Conservation (phyloP, 2,329 filamentous ascomycete species). For the Alternaria tenuissima region DNA sequence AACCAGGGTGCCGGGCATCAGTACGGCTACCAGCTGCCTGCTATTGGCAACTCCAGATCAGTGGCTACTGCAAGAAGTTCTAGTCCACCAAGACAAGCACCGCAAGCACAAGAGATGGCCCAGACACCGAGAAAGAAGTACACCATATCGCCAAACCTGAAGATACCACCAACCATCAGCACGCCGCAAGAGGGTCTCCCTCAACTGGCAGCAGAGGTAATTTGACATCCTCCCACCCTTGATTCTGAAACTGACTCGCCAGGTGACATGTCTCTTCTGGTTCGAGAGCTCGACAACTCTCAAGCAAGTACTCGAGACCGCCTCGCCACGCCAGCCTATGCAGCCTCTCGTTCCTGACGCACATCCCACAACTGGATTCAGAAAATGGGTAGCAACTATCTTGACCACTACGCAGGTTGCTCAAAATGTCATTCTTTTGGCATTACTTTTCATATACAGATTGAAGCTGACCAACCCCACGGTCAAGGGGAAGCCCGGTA, state of each 20-base stretch:
- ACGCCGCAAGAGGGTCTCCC: conserved; percentile 52
- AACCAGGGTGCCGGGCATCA: conserved; percentile 39
- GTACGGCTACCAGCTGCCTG: conserved; percentile 47
- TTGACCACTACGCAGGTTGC: conserved; percentile 95
- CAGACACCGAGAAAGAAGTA: conserved; percentile 42
- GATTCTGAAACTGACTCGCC: conserved; percentile 19
- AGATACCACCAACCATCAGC: conserved; percentile 47
- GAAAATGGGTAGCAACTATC: conserved; percentile 92
- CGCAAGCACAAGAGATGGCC: conserved; percentile 32
- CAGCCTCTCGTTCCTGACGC: conserved; percentile 73
- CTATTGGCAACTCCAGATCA: conserved; percentile 47
- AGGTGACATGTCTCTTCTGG: conserved; percentile 98
- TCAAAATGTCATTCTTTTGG: conserved; percentile 91
- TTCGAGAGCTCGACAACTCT: conserved; percentile 88
- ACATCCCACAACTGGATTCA: conserved; percentile 79
- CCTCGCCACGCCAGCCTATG: conserved; percentile 53
- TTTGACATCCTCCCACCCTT: conserved; percentile 1
- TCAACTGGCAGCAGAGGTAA: conserved; percentile 53
- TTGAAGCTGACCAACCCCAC: conserved; percentile 88
- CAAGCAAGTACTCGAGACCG: conserved; percentile 73
- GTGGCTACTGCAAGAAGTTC: conserved; percentile 38
- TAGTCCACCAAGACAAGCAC: conserved; percentile 23
- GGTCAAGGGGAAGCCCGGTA: conserved; percentile 90
- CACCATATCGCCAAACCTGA: conserved; percentile 47
- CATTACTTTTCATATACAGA: conserved; percentile 90